A percentile compares a stretch with the other conserved stretches of the same genome.
phyloP scores from a whole-genome alignment of 2,329 filamentous ascomycete species.

The Cladosporium velox region DNA sequence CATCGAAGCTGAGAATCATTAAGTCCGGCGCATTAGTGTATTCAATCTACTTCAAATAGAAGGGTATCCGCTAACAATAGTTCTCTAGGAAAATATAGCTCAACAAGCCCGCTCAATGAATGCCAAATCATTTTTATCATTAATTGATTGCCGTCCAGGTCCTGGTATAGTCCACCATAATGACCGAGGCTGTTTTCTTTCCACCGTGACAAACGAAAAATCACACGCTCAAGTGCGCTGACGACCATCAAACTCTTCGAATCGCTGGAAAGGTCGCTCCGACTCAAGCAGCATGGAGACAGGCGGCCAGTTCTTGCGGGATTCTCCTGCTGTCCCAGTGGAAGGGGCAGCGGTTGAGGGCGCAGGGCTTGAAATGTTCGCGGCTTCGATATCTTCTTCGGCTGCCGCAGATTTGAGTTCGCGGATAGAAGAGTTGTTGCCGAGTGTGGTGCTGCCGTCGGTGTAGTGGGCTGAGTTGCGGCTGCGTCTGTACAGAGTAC shows the following conservation, averaged over 20 bases:
- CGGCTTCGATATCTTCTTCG: constrained; percentile 5
- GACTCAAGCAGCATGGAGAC: constrained; percentile 17
- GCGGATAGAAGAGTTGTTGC: constrained; percentile 13
- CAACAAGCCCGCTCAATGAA: not conserved
- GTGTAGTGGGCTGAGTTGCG: constrained; percentile 15
- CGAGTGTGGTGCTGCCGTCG: constrained; percentile 4
- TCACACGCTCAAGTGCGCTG: constrained; percentile 6
- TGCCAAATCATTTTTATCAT: not conserved
- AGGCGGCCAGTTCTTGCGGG: constrained; percentile 14
- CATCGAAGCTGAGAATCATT: not conserved
- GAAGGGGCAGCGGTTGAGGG: not conserved
- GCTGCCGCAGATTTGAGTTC: constrained; percentile 15
- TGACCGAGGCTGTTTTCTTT: not conserved
- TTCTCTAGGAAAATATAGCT: not conserved
- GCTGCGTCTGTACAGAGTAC: constrained; percentile 16
- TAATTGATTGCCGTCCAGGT: not conserved
- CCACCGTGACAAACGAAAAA: not conserved
- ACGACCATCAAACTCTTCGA: constrained; percentile 17
- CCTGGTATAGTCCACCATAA: not conserved
- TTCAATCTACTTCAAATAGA: not conserved
- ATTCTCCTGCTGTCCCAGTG: not conserved
- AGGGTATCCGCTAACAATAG: constrained; percentile 6
- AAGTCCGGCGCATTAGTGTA: not conserved
- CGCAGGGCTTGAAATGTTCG: not conserved
- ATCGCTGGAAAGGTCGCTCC: constrained; percentile 20